Percentiles rank a stretch among this genome's conserved stretches.
These are phyloP conservation scores for Candida bentonensis DNA, from an alignment of 805 yeast species.

Conservation along the genomic window DNA sequence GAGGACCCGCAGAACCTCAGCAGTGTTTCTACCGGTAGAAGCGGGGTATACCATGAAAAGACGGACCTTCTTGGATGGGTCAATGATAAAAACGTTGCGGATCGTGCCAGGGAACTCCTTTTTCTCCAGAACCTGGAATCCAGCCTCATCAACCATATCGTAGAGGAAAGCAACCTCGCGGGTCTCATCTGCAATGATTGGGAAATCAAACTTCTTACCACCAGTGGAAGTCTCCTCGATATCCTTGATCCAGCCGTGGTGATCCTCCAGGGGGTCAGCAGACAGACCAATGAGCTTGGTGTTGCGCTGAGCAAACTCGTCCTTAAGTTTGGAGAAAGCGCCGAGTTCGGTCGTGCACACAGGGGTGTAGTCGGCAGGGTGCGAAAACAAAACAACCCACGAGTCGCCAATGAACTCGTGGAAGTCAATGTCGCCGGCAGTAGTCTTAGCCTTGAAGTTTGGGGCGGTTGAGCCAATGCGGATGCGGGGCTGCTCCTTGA, in stretches of 20 bases:
- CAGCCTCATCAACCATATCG: constrained; percentile 82
- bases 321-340: constrained; percentile 79
- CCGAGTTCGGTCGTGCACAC: constrained; percentile 95
- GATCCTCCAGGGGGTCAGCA: constrained; percentile 69
- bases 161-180: constrained; percentile 73
- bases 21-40: constrained; percentile 85
- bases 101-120: constrained; percentile 73
- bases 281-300: constrained; percentile 84
- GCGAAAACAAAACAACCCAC: constrained; percentile 84
- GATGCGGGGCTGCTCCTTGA: constrained; percentile 28
- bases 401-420: constrained; percentile 75
- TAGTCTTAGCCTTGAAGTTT: constrained; percentile 70
- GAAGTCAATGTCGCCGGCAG: constrained; percentile 72
- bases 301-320: constrained; percentile 74
- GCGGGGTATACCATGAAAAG: constrained; percentile 83
- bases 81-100: constrained; percentile 85
- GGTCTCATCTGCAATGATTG: constrained; percentile 78
- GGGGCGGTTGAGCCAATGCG: constrained; percentile 83
- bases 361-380: constrained; percentile 95
- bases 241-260: constrained; percentile 79
- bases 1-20: constrained; percentile 80
- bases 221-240: constrained; percentile 65
- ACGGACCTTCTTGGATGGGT: constrained; percentile 81
- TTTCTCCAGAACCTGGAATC: constrained; percentile 49
- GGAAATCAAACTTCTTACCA: constrained; percentile 67